phyloP scores from a whole-genome alignment of 2,329 filamentous ascomycete genomes.

The Aspergillus japonicus region DNA sequence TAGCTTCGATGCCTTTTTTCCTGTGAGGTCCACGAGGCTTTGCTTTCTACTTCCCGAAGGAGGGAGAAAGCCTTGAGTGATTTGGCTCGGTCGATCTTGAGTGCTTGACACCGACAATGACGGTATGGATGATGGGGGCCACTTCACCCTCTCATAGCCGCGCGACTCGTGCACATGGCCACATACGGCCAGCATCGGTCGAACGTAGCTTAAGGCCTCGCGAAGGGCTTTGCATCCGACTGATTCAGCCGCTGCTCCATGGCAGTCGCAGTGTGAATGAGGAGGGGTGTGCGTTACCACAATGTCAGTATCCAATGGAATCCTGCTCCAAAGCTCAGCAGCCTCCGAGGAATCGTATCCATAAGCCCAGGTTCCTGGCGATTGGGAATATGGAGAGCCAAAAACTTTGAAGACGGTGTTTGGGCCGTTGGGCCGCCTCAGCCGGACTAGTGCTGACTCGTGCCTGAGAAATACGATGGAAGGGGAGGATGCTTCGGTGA shows the following conservation, averaged over 20 bases:
- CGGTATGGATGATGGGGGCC: conserved; percentile 30
- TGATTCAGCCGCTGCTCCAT: conserved; percentile 20
- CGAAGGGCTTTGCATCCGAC: conserved; percentile 53
- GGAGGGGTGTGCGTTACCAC: conserved; percentile 59
- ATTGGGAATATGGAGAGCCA: conserved; percentile 56
- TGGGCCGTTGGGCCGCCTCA: conserved; percentile 48
- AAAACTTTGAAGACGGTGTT: conserved; percentile 55
- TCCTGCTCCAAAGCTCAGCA: conserved; percentile 48
- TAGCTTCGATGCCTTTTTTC: conserved; percentile 37
- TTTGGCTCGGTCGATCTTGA: conserved; percentile 11
- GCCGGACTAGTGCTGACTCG: conserved; percentile 43
- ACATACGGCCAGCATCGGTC: conserved; percentile 54
- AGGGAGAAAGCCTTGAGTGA: conserved; percentile 33
- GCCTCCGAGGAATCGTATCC: conserved; percentile 50
- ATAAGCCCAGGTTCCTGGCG: conserved; percentile 54
- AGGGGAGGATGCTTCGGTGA: conserved; percentile 38
- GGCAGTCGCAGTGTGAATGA: conserved; percentile 49
- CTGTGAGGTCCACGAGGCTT: conserved; percentile 54
- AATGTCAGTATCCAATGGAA: conserved; percentile 54
- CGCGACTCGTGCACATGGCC: conserved; percentile 61
- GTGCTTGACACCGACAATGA: not conserved
- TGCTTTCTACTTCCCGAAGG: conserved; percentile 54
- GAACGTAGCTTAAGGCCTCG: conserved; percentile 45
- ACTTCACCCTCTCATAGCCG: conserved; percentile 53
- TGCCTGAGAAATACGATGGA: conserved; percentile 56